A percentile compares a stretch with the other conserved stretches of the same genome.
These are phyloP conservation scores for Furculomyces boomerangus DNA, from an alignment of 371 early-diverging fungal genomes.

Conservation along the genomic window DNA sequence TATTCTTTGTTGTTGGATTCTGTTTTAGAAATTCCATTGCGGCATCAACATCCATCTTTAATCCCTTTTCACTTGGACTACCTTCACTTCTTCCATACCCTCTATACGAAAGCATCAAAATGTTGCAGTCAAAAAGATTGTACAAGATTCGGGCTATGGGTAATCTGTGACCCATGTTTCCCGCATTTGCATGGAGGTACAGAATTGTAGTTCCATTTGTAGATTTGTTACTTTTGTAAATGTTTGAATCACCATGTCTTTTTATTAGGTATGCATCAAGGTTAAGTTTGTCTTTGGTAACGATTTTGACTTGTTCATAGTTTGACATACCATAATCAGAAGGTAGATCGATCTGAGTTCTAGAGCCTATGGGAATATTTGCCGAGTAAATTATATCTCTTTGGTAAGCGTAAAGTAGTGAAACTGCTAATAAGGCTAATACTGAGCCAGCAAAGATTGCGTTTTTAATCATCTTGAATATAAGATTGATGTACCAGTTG, in stretches of 20 bases:
- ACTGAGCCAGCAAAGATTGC: too few species aligned
- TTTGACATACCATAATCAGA: background rate
- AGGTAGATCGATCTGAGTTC: background rate
- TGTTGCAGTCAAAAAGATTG: slow-evolving; percentile 45
- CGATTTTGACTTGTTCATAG: background rate
- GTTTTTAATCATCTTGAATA: too few species aligned
- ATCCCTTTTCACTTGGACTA: slow-evolving; percentile 62
- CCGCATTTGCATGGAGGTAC: slow-evolving; percentile 68
- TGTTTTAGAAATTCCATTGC: slow-evolving; percentile 58
- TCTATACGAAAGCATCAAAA: slow-evolving; percentile 88
- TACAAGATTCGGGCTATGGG: slow-evolving; percentile 61
- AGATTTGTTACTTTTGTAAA: background rate
- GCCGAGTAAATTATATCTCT: background rate
- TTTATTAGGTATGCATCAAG: background rate
- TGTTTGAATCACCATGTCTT: background rate
- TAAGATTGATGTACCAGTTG: too few species aligned
- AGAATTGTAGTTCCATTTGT: background rate
- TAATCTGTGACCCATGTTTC: slow-evolving; percentile 71
- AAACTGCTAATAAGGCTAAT: too few species aligned
- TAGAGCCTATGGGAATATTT: background rate
- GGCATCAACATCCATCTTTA: slow-evolving; percentile 72
- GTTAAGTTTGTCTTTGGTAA: background rate
- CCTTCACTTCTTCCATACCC: slow-evolving; percentile 90
- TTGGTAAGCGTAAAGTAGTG: background rate
- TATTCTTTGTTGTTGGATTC: slow-evolving; percentile 48